These are phyloP conservation scores for Hymenoscyphus repandus DNA, from an alignment of 2,329 filamentous ascomycete genomes.

Conservation along the genomic window DNA sequence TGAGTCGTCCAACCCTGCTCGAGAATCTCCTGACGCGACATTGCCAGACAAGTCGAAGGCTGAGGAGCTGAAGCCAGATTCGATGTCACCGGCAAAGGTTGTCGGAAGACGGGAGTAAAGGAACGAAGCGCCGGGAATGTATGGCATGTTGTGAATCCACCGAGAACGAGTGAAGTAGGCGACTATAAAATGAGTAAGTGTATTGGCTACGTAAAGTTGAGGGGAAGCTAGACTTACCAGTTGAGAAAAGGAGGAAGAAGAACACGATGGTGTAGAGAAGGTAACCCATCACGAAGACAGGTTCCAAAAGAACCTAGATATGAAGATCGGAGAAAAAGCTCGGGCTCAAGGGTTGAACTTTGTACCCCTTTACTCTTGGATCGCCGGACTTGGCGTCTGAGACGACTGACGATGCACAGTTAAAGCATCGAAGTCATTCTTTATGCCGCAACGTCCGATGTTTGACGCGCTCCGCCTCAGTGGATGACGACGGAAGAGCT, in stretches of 20 bases:
- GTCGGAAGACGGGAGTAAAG: constrained; percentile 75
- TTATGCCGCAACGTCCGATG: constrained; percentile 4
- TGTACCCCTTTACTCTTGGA: background rate
- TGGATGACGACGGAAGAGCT: background rate
- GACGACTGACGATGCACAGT: constrained; percentile 4
- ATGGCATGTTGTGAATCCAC: constrained; percentile 69
- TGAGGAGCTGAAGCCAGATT: constrained; percentile 75
- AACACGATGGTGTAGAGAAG: constrained; percentile 74
- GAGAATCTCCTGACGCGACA: constrained; percentile 69
- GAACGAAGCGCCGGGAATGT: constrained; percentile 46
- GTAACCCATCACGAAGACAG: constrained; percentile 58
- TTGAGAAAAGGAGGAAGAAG: constrained; percentile 64
- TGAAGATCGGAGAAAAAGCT: constrained; percentile 1
- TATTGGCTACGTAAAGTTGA: constrained; percentile 8
- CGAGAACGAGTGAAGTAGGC: constrained; percentile 74
- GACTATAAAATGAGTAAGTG: constrained; percentile 36
- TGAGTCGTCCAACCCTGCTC: constrained; percentile 73
- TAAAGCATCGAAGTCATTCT: constrained; percentile 1
- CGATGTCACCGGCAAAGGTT: constrained; percentile 78
- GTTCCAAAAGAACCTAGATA: background rate
- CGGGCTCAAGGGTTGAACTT: constrained; percentile 4
- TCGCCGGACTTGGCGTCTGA: constrained; percentile 3
- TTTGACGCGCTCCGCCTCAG: background rate
- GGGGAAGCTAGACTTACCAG: constrained; percentile 43
- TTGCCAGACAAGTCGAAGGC: constrained; percentile 83